A percentile compares a stretch with the other conserved stretches of the same genome.
Conservation (phyloP, 2,329 filamentous ascomycete genomes). For the Exserohilum turcica region DNA sequence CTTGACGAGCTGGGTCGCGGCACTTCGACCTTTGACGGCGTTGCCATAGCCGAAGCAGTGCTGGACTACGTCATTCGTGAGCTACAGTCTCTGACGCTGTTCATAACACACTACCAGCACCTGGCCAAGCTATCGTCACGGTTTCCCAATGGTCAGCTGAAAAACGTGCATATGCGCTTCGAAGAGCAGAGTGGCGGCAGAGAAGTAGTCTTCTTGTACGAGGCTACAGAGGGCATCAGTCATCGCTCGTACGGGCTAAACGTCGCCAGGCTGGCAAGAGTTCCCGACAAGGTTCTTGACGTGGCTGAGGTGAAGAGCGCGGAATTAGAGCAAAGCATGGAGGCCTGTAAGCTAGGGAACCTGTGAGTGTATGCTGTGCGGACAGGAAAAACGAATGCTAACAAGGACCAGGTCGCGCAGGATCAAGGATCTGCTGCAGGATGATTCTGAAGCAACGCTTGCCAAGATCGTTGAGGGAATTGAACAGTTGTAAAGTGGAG, state of each 20-base stretch:
- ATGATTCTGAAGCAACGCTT: constrained; percentile 26
- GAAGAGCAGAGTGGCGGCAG: constrained; percentile 58
- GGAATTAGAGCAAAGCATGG: constrained; percentile 73
- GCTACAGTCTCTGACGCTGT: constrained; percentile 78
- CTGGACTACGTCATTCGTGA: constrained; percentile 81
- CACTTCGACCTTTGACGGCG: constrained; percentile 93
- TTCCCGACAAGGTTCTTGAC: constrained; percentile 78
- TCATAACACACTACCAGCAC: constrained; percentile 97
- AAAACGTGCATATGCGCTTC: constrained; percentile 96
- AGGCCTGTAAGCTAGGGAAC: constrained; percentile 38
- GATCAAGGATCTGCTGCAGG: constrained; percentile 31
- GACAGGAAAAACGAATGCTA: constrained; percentile 27
- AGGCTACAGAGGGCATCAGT: constrained; percentile 87
- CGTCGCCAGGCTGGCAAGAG: constrained; percentile 81
- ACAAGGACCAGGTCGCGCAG: constrained; percentile 27
- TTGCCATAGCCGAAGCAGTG: constrained; percentile 92
- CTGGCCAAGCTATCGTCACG: constrained; percentile 74
- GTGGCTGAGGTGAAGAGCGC: constrained; percentile 78
- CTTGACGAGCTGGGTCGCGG: constrained; percentile 94
- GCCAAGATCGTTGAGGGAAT: constrained; percentile 20
- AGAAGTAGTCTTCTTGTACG: constrained; percentile 92
- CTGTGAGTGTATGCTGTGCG: constrained; percentile 31
- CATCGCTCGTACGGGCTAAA: constrained; percentile 95
- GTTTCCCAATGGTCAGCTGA: constrained; percentile 68
- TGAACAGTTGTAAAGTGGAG: constrained; percentile 14